Evolutionary conservation across 257 asterid species (phyloP).

Genomic region (Ehretia macrophylla): DNA sequence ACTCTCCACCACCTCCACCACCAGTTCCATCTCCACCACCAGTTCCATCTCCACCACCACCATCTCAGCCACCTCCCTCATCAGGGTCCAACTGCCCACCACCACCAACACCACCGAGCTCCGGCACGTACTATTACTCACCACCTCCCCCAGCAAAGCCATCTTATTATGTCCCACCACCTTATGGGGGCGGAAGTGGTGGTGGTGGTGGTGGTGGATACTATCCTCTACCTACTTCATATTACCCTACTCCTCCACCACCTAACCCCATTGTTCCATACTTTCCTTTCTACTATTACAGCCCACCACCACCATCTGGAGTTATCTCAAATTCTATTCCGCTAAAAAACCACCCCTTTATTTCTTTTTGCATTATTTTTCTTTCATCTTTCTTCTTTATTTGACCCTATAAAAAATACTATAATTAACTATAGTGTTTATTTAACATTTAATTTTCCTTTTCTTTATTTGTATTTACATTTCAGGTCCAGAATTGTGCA

Average conservation of each 20-base stretch:
- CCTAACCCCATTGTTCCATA: constrained; percentile 54
- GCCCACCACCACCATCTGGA: constrained; percentile 34
- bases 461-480: too few species aligned
- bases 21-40: too few species aligned
- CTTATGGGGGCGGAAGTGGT: constrained; percentile 15
- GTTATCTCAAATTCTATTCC: constrained; percentile 22
- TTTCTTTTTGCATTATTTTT: constrained; percentile 11
- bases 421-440: too few species aligned
- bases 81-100: too few species aligned
- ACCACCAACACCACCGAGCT: constrained; percentile 23
- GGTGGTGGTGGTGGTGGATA: constrained; percentile 15
- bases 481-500: too few species aligned
- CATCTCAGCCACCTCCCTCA: constrained; percentile 16
- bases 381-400: constrained; percentile 19
- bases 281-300: constrained; percentile 44
- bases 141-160: constrained; percentile 48
- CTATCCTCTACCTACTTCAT: background rate
- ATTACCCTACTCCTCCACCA: constrained; percentile 3
- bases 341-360: constrained; percentile 8
- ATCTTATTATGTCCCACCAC: constrained; percentile 28
- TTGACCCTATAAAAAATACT: background rate
- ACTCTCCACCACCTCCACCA: too few species aligned
- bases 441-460: too few species aligned
- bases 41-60: constrained; percentile 46
- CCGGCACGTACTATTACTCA: constrained; percentile 35